These are phyloP conservation scores for Acrodontium crateriforme DNA, from an alignment of 2,329 filamentous ascomycete species.

Conservation along the genomic window DNA sequence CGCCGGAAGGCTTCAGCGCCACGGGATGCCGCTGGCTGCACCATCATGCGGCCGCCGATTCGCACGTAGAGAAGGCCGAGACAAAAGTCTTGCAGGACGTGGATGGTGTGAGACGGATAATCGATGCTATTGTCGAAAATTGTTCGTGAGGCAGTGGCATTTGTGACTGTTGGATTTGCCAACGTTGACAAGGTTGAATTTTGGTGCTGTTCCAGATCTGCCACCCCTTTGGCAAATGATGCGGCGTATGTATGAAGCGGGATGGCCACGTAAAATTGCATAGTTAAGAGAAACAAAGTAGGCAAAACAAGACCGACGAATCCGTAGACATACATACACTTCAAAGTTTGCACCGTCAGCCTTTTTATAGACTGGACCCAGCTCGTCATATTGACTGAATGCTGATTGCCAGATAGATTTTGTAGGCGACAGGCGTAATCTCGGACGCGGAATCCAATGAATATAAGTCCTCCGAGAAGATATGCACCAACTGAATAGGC, in stretches of 20 bases:
- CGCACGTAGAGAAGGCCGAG: slow-evolving; percentile 83
- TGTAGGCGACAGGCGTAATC: too few species aligned
- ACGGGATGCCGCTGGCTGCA: slow-evolving; percentile 54
- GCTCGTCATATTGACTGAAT: slow-evolving; percentile 9
- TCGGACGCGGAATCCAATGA: slow-evolving; percentile 10
- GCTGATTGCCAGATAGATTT: slow-evolving; percentile 8
- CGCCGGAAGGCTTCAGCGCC: slow-evolving; percentile 61
- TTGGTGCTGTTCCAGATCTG: neutral
- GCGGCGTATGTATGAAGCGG: slow-evolving; percentile 68
- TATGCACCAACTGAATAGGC: slow-evolving; percentile 88
- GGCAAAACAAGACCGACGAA: slow-evolving; percentile 70
- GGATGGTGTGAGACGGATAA: slow-evolving; percentile 52
- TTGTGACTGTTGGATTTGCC: slow-evolving; percentile 6
- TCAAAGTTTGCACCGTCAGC: slow-evolving; percentile 24
- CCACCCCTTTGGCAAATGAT: slow-evolving; percentile 4
- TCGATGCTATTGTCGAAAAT: neutral
- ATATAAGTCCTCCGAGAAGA: slow-evolving; percentile 48
- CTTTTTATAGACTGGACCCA: slow-evolving; percentile 7
- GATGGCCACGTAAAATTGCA: slow-evolving; percentile 80
- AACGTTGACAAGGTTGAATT: slow-evolving; percentile 3
- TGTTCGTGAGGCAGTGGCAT: neutral
- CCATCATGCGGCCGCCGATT: slow-evolving; percentile 55
- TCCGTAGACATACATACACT: slow-evolving; percentile 59
- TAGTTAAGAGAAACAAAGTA: slow-evolving; percentile 59
- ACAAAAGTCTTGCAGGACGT: slow-evolving; percentile 88